Conservation (phyloP, 2,329 filamentous ascomycete genomes). For the Endoconidiophora laricicola region DNA sequence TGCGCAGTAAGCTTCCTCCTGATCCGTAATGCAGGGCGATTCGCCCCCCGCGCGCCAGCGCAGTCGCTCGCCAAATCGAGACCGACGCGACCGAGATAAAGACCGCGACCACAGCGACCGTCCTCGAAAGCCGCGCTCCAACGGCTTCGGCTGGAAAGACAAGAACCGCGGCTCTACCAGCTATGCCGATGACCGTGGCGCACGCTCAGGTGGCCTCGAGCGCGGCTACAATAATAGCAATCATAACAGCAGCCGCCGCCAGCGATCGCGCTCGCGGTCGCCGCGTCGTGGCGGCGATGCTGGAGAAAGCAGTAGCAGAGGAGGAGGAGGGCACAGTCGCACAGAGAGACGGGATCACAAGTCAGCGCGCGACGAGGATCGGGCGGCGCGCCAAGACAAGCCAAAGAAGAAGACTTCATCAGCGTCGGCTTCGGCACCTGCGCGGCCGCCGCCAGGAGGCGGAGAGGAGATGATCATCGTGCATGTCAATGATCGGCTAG, state of each 20-base stretch:
- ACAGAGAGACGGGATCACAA: background rate
- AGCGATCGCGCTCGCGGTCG: constrained; percentile 1
- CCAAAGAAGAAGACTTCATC: constrained; percentile 22
- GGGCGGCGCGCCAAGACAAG: constrained; percentile 19
- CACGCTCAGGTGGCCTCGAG: constrained; percentile 24
- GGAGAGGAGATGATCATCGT: constrained; percentile 81
- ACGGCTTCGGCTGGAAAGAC: constrained; percentile 39
- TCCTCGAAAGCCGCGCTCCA: constrained; percentile 13
- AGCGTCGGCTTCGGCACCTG: constrained; percentile 15
- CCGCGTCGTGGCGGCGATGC: constrained; percentile 1
- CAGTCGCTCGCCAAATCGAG: constrained; percentile 20
- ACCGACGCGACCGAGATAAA: constrained; percentile 36
- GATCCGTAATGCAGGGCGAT: no score
- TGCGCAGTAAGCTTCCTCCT: no score
- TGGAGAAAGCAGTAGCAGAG: background rate
- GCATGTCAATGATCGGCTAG: constrained; percentile 83
- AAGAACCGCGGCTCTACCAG: constrained; percentile 28
- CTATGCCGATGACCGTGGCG: constrained; percentile 22
- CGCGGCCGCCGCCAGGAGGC: constrained; percentile 14
- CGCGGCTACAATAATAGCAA: constrained; percentile 2
- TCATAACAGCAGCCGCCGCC: constrained; percentile 13
- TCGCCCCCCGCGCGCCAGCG: background rate
- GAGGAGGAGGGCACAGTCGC: background rate
- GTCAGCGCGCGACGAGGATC: constrained; percentile 17
- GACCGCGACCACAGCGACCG: constrained; percentile 21